Conservation (phyloP, 768 basidiomycete genomes). For the Boletus rex-veris region DNA sequence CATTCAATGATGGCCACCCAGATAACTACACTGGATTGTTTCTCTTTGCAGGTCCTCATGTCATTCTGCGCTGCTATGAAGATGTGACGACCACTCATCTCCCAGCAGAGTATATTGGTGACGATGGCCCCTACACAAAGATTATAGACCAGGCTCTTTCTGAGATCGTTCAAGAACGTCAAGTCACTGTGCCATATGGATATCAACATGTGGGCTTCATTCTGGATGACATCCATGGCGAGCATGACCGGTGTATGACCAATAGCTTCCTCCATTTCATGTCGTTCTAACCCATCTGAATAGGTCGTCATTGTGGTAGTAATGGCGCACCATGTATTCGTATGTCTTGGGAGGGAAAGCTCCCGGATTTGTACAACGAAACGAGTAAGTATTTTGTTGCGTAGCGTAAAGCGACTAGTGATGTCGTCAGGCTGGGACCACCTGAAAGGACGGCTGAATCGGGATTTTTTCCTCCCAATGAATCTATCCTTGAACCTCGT, state of each 20-base stretch:
- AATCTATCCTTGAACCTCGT: background rate
- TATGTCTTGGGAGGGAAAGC: background rate
- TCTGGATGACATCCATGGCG: conserved; percentile 3
- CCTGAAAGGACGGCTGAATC: background rate
- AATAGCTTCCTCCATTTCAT: background rate
- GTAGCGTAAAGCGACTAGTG: background rate
- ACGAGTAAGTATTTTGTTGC: background rate
- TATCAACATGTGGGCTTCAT: background rate
- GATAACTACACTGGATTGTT: background rate
- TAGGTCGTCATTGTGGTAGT: background rate
- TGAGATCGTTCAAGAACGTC: background rate
- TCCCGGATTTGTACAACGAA: background rate
- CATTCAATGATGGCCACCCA: background rate
- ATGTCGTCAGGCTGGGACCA: conserved; percentile 2
- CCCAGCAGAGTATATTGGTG: background rate
- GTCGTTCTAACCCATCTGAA: background rate
- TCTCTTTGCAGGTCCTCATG: conserved; percentile 12
- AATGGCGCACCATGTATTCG: background rate
- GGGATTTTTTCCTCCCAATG: background rate
- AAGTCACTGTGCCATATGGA: background rate
- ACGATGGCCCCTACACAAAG: background rate
- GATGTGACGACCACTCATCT: background rate
- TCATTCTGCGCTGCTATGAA: conserved; percentile 5
- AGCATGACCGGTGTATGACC: background rate
- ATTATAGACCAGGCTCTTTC: background rate